Conservation (phyloP, 129 eudicot species). For the Flaveria linearis region DNA sequence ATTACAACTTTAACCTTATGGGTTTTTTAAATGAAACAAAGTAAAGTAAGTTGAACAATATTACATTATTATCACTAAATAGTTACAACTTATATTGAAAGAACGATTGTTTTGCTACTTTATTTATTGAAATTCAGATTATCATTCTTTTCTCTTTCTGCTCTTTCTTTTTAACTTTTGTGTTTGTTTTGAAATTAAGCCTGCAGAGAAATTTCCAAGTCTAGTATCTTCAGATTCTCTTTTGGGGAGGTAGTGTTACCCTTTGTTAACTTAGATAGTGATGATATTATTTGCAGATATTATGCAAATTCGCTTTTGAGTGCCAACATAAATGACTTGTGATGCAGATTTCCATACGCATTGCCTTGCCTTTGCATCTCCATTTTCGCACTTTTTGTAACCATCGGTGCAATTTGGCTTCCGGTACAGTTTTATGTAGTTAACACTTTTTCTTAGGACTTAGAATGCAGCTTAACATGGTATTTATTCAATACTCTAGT, state of each 20-base stretch:
- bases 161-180: conserved; percentile 3
- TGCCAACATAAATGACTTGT: conserved; percentile 12
- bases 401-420: conserved; percentile 62
- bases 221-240: conserved; percentile 70
- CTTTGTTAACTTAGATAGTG: background rate
- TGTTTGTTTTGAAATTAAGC: conserved; percentile 40
- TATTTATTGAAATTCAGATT: background rate
- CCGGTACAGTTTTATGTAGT: conserved; percentile 54
- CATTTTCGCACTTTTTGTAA: conserved; percentile 54
- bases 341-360: conserved; percentile 86
- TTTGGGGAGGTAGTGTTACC: conserved; percentile 66
- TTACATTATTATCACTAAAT: background rate
- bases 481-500: conserved; percentile 5
- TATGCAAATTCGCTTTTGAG: background rate
- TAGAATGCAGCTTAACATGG: conserved; percentile 15
- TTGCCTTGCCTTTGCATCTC: conserved; percentile 81
- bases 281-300: conserved; percentile 10
- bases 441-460: conserved; percentile 14
- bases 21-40: background rate
- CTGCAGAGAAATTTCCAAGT: conserved; percentile 88
- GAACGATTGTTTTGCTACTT: background rate
- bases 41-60: background rate
- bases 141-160: background rate
- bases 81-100: background rate
- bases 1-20: background rate